These are phyloP conservation scores for Mycena polygramma DNA, from an alignment of 768 basidiomycete genomes.

Conservation along the genomic window DNA sequence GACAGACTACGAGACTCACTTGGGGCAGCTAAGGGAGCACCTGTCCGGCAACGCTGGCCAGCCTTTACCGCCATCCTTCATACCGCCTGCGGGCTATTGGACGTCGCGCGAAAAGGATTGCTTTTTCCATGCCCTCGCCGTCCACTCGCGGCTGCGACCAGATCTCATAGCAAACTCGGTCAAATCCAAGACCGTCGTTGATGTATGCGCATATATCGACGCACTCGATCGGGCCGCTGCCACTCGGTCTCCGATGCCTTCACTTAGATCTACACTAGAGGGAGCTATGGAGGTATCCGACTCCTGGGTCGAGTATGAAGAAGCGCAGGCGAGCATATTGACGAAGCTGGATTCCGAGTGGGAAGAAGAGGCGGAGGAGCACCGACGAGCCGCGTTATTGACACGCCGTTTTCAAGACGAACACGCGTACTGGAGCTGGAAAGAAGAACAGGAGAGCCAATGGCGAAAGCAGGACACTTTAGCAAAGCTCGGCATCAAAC, in stretches of 20 bases:
- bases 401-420: slow-evolving; percentile 30
- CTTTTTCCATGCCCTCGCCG: slow-evolving; percentile 78
- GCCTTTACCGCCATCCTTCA: slow-evolving; percentile 48
- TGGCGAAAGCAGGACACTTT: slow-evolving; percentile 45
- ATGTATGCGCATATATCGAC: slow-evolving; percentile 78
- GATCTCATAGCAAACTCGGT: slow-evolving; percentile 81
- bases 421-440: slow-evolving; percentile 37
- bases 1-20: slow-evolving; percentile 50
- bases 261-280: slow-evolving; percentile 44
- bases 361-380: slow-evolving; percentile 41
- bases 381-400: slow-evolving; percentile 31
- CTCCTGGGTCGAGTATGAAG: slow-evolving; percentile 64
- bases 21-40: slow-evolving; percentile 52
- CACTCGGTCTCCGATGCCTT: slow-evolving; percentile 21
- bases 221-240: slow-evolving; percentile 58
- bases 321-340: slow-evolving; percentile 52
- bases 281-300: slow-evolving; percentile 65
- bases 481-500: slow-evolving; percentile 36
- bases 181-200: slow-evolving; percentile 73
- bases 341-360: slow-evolving; percentile 44
- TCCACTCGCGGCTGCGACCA: slow-evolving; percentile 79
- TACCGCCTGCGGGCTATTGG: slow-evolving; percentile 66
- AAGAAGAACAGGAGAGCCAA: slow-evolving; percentile 38
- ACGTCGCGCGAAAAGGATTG: slow-evolving; percentile 73
- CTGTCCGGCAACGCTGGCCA: slow-evolving; percentile 48